Percentiles rank a stretch among this genome's conserved stretches.
These are phyloP conservation scores for Pulveroboletus sp. DNA, from an alignment of 768 basidiomycete species.

Conservation along the genomic window DNA sequence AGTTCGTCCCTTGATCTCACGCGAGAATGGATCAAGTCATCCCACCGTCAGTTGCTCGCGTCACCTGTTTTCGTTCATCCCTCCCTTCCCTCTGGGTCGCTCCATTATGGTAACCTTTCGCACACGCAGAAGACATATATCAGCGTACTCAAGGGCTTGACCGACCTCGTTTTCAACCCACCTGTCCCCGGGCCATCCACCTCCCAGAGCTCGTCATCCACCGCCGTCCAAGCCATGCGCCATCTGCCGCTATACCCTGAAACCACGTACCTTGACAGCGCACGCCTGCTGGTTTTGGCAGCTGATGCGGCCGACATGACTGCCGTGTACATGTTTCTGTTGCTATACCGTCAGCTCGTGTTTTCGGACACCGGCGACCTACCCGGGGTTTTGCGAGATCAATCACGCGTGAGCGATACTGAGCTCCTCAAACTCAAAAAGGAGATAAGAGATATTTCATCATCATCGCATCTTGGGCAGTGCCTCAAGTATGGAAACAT, in stretches of 20 bases:
- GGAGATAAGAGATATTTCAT: slow-evolving; percentile 67
- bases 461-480: slow-evolving; percentile 53
- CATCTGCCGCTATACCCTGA: slow-evolving; percentile 57
- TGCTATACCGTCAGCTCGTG: slow-evolving; percentile 74
- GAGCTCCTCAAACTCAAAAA: slow-evolving; percentile 60
- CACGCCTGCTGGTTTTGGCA: slow-evolving; percentile 60
- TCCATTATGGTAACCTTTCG: slow-evolving; percentile 43
- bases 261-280: slow-evolving; percentile 74
- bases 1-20: slow-evolving; percentile 49
- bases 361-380: slow-evolving; percentile 42
- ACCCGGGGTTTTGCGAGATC: slow-evolving; percentile 24
- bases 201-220: slow-evolving; percentile 25
- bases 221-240: slow-evolving; percentile 30
- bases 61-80: slow-evolving; percentile 41
- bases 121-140: slow-evolving; percentile 45
- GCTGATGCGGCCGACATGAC: slow-evolving; percentile 72
- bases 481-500: slow-evolving; percentile 42
- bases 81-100: slow-evolving; percentile 36
- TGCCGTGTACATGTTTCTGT: slow-evolving; percentile 72
- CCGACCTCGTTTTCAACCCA: slow-evolving; percentile 62
- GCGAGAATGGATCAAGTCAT: slow-evolving; percentile 58
- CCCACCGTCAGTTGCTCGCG: slow-evolving; percentile 44
- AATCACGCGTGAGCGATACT: slow-evolving; percentile 42
- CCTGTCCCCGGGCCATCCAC: slow-evolving; percentile 36
- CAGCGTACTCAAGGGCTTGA: slow-evolving; percentile 52